Percentiles rank a stretch among this genome's conserved stretches.
These are phyloP conservation scores for Yarrowia sp. DNA, from an alignment of 805 yeast species.

Conservation along the genomic window DNA sequence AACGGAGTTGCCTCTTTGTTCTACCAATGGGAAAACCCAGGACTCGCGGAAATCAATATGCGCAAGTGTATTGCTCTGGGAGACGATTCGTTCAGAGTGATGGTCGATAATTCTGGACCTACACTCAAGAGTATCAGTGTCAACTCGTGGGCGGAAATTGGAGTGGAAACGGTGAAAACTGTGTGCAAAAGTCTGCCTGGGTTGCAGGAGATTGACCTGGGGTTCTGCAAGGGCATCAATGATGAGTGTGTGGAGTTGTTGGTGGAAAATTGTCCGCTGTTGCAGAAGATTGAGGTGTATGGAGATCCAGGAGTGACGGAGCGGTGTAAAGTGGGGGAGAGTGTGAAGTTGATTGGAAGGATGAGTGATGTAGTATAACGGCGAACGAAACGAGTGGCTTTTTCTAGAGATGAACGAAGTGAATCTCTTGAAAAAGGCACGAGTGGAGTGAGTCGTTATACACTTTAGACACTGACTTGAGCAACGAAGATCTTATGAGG, in stretches of 20 bases:
- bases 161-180: constrained; percentile 51
- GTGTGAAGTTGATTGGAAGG: constrained; percentile 72
- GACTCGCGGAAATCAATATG: constrained; percentile 65
- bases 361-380: constrained; percentile 62
- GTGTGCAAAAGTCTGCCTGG: constrained; percentile 57
- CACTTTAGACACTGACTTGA: too few species aligned
- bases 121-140: constrained; percentile 74
- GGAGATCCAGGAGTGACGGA: constrained; percentile 56
- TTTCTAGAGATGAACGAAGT: too few species aligned
- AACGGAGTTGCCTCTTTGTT: constrained; percentile 70
- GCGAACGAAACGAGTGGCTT: too few species aligned
- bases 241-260: constrained; percentile 68
- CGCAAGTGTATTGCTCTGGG: constrained; percentile 70
- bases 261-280: constrained; percentile 64
- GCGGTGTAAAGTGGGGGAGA: constrained; percentile 53
- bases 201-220: constrained; percentile 72
- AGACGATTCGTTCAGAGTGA: constrained; percentile 65
- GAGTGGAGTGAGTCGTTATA: too few species aligned
- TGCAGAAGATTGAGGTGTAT: constrained; percentile 76
- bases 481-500: too few species aligned
- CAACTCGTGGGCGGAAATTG: constrained; percentile 71
- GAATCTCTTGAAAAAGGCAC: too few species aligned
- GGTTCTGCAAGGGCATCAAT: constrained; percentile 80
- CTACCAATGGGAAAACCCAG: constrained; percentile 59
- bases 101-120: constrained; percentile 66